Conservation (phyloP, 495 filamentous ascomycete species). For the Lindgomyces ingoldianus region DNA sequence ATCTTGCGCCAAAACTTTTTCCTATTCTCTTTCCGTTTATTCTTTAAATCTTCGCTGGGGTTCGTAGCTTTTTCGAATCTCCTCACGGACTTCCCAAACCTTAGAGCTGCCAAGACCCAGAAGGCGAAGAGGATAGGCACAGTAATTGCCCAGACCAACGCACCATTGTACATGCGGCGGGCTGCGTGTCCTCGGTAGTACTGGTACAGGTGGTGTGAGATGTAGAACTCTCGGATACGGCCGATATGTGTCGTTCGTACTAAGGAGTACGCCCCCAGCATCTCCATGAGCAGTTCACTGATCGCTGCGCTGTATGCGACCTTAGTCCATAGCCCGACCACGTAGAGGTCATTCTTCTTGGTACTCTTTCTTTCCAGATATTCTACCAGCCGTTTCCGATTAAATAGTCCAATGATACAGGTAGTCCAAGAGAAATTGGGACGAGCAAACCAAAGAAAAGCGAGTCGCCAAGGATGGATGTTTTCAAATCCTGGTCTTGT, state of each 20-base stretch:
- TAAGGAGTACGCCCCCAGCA: slow-evolving; percentile 1
- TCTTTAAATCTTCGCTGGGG: neutral
- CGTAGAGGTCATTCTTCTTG: neutral
- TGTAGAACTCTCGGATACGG: neutral
- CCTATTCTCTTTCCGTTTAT: neutral
- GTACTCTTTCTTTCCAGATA: neutral
- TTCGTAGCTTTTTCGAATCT: neutral
- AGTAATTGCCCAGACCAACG: neutral
- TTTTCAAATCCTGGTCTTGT: neutral
- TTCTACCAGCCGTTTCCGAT: neutral
- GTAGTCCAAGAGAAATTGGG: slow-evolving; percentile 6
- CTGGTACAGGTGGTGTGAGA: neutral
- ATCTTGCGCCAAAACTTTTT: neutral
- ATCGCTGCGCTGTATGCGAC: slow-evolving; percentile 2
- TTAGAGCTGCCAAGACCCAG: neutral
- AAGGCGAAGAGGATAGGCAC: neutral
- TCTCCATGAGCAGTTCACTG: neutral
- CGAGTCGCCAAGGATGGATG: neutral
- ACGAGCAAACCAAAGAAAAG: neutral
- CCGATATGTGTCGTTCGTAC: neutral
- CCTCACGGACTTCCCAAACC: neutral
- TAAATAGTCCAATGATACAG: neutral
- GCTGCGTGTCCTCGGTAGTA: neutral
- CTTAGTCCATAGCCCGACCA: neutral
- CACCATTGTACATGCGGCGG: neutral